These are phyloP conservation scores for Chlamydomonas reinhardtii DNA, from an alignment of 163 green algal genomes.

Conservation along the genomic window DNA sequence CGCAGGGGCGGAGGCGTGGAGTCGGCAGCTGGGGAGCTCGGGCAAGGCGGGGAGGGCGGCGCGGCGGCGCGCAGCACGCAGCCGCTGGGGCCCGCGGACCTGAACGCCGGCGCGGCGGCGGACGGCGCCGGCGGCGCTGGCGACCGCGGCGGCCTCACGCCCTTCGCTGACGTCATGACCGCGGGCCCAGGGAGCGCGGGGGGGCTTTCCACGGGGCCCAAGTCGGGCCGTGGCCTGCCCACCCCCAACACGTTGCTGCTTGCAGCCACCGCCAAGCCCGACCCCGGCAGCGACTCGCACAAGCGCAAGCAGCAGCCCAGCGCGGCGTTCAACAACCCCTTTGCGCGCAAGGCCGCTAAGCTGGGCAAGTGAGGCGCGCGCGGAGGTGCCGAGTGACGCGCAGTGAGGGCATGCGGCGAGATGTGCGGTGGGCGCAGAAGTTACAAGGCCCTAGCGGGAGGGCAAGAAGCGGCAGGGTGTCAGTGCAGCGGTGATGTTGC, in stretches of 20 bases:
- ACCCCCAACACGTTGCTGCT: constrained; percentile 41
- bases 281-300: constrained; percentile 7
- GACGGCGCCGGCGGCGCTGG: background rate
- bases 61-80: background rate
- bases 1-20: too few species aligned
- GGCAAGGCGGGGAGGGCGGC: background rate
- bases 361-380: constrained; percentile 26
- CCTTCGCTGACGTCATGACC: constrained; percentile 19
- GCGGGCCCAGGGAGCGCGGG: background rate
- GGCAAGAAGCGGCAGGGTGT: too few species aligned
- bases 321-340: constrained; percentile 21
- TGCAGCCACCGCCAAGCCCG: constrained; percentile 32
- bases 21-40: too few species aligned
- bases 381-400: too few species aligned
- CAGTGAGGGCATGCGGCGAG: too few species aligned
- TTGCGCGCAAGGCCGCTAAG: constrained; percentile 38
- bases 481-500: too few species aligned
- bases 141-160: constrained; percentile 19
- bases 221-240: constrained; percentile 11
- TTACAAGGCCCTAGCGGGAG: too few species aligned
- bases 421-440: too few species aligned
- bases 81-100: constrained; percentile 12
- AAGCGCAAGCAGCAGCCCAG: constrained; percentile 38
- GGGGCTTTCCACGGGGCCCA: constrained; percentile 23
- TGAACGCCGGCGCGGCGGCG: background rate